Evolutionary conservation across 345 rosid species (phyloP), one percentile per base, ranked within the genome.

Genomic region (Linum usitatissimum): DNA sequence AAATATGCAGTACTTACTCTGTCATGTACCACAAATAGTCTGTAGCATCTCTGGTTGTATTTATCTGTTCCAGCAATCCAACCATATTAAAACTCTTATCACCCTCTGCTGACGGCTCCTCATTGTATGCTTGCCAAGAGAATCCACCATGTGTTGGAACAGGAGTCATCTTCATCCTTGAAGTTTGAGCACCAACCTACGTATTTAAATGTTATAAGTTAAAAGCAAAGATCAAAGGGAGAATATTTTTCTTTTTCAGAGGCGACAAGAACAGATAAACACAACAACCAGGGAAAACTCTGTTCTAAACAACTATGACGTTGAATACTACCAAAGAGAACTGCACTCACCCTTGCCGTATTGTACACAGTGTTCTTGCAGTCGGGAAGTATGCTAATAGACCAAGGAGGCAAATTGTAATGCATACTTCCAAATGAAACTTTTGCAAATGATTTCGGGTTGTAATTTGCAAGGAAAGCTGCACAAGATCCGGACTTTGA

Each of bases 11-110:
- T 70, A 83, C 99, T 86, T 70, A 94, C 99, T 90, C 96, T 68
- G 99, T 94, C 74, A 77, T 78, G 86, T 88, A 94, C 97, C 99
- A 94, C 84, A 94, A 72, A 69, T 94, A 94, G 68, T 94, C 99
- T 1, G 96, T 72, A 54, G 45, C 68, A 76, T 90, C 97, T 74
- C 96, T 81, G 23, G 97, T 94, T 59, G 91, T 82, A 75, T 88
- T 94, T 70, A 94, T 79, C 86, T 94, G 99, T 77, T 90, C 99
- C 78, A 94, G 67, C 83, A 94, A 86, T 40, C 99, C 95, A 0
- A 66, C 82, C 82, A 70, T 73, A 18, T 84, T 83, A 75, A 94
- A 94, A 9, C 89, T 77, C 64, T 73, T 79, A 60, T 87, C 97
- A 58, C 70, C 70, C 49, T 77, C 82, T 17, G 82, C 70, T 48